Conservation (phyloP, 208 protist species). For the Acanthamoeba divionensis region DNA sequence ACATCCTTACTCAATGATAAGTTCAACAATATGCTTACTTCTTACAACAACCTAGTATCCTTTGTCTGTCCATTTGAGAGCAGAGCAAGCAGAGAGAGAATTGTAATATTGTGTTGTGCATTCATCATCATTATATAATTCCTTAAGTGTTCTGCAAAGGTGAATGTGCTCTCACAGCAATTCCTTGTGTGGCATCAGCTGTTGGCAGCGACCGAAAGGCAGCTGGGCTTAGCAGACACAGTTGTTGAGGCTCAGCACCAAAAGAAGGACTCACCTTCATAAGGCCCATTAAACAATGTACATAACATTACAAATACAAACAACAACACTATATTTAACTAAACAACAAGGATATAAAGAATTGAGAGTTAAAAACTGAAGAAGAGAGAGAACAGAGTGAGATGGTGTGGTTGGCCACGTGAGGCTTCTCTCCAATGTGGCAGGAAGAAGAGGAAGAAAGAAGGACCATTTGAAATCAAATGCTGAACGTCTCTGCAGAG, state of each 20-base stretch:
- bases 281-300: no score
- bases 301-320: no score
- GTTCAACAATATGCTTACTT: constrained; percentile 19
- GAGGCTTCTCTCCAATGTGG: no score
- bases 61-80: not conserved
- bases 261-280: not conserved
- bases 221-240: not conserved
- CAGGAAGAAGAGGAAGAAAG: no score
- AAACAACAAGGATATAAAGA: no score
- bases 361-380: no score
- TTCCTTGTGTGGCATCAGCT: constrained; percentile 38
- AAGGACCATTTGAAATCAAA: no score
- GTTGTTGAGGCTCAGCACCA: not conserved
- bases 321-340: no score
- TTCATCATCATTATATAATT: not conserved
- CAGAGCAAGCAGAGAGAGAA: not conserved
- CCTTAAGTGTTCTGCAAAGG: not conserved
- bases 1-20: not conserved
- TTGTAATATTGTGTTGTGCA: not conserved
- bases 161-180: constrained; percentile 15
- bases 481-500: no score
- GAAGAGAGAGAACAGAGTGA: no score
- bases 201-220: not conserved
- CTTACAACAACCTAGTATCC: constrained; percentile 13
- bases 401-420: no score